Evolutionary conservation across 164 flowering plant species (phyloP).

Genomic region (Tinospora cordifolia): DNA sequence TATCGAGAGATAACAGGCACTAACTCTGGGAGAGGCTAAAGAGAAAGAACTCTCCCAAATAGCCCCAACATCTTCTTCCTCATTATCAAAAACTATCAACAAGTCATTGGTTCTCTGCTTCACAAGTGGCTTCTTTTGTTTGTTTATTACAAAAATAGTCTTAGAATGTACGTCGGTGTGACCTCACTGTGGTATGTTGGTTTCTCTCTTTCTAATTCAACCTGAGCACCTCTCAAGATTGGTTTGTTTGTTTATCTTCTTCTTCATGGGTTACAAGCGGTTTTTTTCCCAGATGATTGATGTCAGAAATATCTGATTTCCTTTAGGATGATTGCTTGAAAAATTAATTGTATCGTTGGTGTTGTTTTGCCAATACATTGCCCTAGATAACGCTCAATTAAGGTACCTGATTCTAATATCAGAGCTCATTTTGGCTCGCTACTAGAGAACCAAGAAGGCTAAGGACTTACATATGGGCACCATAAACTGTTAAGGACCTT

Average conservation of each 20-base stretch:
- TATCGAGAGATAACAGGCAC: too few species aligned
- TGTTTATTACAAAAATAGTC: background rate
- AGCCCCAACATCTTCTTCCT: too few species aligned
- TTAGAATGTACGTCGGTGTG: background rate
- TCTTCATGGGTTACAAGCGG: conserved; percentile 5
- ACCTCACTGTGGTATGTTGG: background rate
- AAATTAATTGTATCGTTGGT: conserved; percentile 76
- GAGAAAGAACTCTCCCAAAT: too few species aligned
- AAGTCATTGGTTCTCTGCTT: too few species aligned
- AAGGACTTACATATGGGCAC: too few species aligned
- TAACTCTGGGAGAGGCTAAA: too few species aligned
- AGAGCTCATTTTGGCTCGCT: conserved; percentile 67
- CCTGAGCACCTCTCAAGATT: background rate
- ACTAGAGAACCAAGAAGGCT: conserved; percentile 65
- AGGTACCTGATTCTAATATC: conserved; percentile 72
- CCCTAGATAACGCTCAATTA: conserved; percentile 43
- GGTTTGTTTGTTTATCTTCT: background rate
- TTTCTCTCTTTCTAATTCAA: background rate
- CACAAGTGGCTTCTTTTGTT: too few species aligned
- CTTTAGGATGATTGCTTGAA: conserved; percentile 80
- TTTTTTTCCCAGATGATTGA: background rate
- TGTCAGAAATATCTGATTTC: conserved; percentile 76
- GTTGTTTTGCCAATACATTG: conserved; percentile 63
- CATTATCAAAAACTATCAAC: too few species aligned
- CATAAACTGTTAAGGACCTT: too few species aligned